phyloP scores from a whole-genome alignment of 257 asterid species.

The Primulina huaijiensis region DNA sequence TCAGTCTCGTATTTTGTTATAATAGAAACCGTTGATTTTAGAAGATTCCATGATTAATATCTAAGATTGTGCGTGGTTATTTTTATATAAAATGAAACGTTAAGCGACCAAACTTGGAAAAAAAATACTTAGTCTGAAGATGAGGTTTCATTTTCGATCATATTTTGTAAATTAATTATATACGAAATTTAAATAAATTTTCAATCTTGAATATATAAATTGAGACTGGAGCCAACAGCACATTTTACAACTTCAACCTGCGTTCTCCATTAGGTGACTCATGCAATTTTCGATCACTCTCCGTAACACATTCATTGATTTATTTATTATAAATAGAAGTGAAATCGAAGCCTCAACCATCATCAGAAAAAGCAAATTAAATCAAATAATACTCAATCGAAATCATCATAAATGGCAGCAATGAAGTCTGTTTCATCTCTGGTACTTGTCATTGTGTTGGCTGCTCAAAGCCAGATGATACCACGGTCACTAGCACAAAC shows the following conservation, averaged over 20 bases:
- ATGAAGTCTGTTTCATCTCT: conserved; percentile 27
- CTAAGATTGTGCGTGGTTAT: too few relatives aligned
- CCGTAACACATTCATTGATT: neutral
- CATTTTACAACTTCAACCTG: neutral
- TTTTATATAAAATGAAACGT: too few relatives aligned
- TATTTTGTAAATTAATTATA: too few relatives aligned
- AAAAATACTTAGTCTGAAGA: too few relatives aligned
- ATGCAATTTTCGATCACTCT: conserved; percentile 20
- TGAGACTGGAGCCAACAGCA: neutral
- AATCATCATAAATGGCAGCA: conserved; percentile 14
- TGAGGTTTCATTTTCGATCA: too few relatives aligned
- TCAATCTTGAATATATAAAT: too few relatives aligned
- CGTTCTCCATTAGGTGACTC: conserved; percentile 30
- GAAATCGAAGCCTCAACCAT: neutral
- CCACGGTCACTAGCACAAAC: conserved; percentile 30
- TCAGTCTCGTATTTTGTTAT: too few relatives aligned
- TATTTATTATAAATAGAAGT: conserved; percentile 23
- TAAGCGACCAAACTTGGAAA: too few relatives aligned
- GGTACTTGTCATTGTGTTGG: conserved; percentile 23
- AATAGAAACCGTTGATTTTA: too few relatives aligned
- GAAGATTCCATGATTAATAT: too few relatives aligned
- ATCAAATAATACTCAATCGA: neutral
- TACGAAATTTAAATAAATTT: too few relatives aligned
- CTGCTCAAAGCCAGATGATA: conserved; percentile 19
- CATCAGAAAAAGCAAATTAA: neutral